Evolutionary conservation across 139 green algal species (phyloP), one percentile per base, ranked within the genome.

Genomic region (Chara braunii): DNA sequence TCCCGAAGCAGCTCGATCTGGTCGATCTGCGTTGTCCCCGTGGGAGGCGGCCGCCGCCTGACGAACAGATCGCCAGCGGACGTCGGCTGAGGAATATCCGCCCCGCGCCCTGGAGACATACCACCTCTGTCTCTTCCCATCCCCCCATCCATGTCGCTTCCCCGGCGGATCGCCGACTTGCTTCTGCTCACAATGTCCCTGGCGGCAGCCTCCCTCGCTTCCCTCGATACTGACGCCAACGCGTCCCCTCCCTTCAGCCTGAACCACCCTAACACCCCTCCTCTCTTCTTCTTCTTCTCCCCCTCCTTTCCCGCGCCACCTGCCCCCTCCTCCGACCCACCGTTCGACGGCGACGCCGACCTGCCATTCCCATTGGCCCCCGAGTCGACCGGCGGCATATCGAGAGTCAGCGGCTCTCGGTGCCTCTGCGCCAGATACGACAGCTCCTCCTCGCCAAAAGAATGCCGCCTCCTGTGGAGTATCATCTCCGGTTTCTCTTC

Each of bases 361-460:
- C n/a, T 48, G 40, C 40, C n/a, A 48, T 18, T 26, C 40, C 40
- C n/a, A 18, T 48, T n/a, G 40, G n/a, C 40, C 18, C n/a, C 18
- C n/a, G n/a, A 48, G 40, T 48, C 18, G n/a, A 48, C 40, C n/a
- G n/a, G 40, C 40, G n/a, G 40, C n/a, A 18, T 48, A 18, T 18
- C 40, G n/a, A 18, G n/a, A 5, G 40, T 18, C 40, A 14, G 40
- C 40, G 18, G 40, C 40, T 48, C 18, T 48, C 14, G 40, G 18
- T 18, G 40, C 14, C 14, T 18, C 40, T 48, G 40, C 18, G 18
- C 18, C 18, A 18, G 18, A 48, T 18, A 48, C 12, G 52, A 67
- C 28, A 72, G 52, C 36, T 72, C 63, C 26, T 72, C 63, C 37
- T 72, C 63, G n/a, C 63, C 63, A 23, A 72, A 72, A 35, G 63